Evolutionary conservation across 2,329 filamentous ascomycete species (phyloP), one percentile per base, ranked within the genome.

Genomic region (Ophiostoma quercus): DNA sequence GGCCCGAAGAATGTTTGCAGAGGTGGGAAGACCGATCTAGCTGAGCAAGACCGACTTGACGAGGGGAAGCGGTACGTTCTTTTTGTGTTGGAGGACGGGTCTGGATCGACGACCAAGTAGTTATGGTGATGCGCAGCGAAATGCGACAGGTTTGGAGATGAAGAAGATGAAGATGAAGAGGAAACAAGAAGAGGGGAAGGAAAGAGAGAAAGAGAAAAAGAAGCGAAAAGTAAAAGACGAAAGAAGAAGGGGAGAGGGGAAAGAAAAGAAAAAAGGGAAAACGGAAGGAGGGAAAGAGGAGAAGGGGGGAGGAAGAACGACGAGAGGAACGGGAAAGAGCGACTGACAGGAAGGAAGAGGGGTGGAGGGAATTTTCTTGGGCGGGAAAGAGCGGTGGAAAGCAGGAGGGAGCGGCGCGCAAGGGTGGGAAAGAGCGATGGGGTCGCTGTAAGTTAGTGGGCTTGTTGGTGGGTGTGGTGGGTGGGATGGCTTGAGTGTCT

Each of bases 251-350:
- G 43, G 65, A 69, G 68, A 63, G 60, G 67, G 47, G 74, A 73
- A 70, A 68, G 63, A 43, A 65, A 66, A 68, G 37, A 37, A 67
- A 25, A 60, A 54, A 66, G 54, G 60, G 73, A 74, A 73, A 71
- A 7, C 54, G 22, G 19, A 54, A 62, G 54, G 60, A 74, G 75
- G 75, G 73, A 74, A 73, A 72, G 73, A 75, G 75, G 74, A 73
- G 73, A 72, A 72, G 69, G 72, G 70, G 72, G 71, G 73, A 74
- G 72, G 71, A 73, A 71, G 69, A 72, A 71, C 74, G 71, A 72
- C 4, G n/a, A 57, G 22, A 57, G 63, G 47, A 65, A 66, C 60
- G 25, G 37, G 73, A 74, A 73, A 72, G 73, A 75, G 75, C 51
- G 51, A 57, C 8, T 16, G 16, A 12, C 73, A 73, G 73, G 71